Conservation (phyloP, 2,329 filamentous ascomycete genomes). For the Aspergillus viridinutans region DNA sequence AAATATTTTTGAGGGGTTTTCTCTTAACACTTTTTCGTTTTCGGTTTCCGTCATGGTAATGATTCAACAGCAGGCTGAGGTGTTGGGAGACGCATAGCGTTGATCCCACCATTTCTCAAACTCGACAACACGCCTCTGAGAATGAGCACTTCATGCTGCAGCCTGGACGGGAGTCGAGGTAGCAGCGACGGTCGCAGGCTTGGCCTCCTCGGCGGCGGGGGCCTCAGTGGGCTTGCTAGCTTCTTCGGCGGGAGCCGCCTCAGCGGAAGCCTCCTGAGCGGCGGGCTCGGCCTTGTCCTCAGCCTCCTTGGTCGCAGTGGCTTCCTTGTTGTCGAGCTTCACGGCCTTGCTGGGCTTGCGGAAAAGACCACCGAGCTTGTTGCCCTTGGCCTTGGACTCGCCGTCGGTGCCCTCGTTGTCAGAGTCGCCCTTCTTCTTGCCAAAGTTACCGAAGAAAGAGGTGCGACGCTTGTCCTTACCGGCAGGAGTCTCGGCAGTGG, state of each 20-base stretch:
- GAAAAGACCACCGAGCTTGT: slow-evolving; percentile 46
- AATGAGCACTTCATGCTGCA: slow-evolving; percentile 37
- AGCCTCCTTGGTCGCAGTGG: slow-evolving; percentile 23
- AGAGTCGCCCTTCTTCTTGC: slow-evolving; percentile 48
- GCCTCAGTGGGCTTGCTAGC: slow-evolving; percentile 23
- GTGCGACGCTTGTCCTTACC: slow-evolving; percentile 48
- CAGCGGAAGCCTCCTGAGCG: slow-evolving; percentile 23
- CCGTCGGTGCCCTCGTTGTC: slow-evolving; percentile 46
- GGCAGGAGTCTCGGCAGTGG: slow-evolving; percentile 30
- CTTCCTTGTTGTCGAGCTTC: slow-evolving; percentile 40
- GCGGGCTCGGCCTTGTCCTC: slow-evolving; percentile 30
- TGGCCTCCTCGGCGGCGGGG: slow-evolving; percentile 25
- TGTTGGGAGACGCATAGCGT: slow-evolving; percentile 26
- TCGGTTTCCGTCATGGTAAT: slow-evolving; percentile 1
- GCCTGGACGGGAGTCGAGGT: slow-evolving; percentile 38
- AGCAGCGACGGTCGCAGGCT: slow-evolving; percentile 31
- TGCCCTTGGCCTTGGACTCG: slow-evolving; percentile 41
- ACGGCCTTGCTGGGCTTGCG: slow-evolving; percentile 47
- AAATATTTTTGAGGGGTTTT: slow-evolving; percentile 2
- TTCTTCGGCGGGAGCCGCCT: slow-evolving; percentile 26
- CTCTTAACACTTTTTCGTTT: slow-evolving; percentile 4
- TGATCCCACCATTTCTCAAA: slow-evolving; percentile 42
- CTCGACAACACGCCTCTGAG: slow-evolving; percentile 32
- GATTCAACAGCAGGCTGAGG: slow-evolving; percentile 21
- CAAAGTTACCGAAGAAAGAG: slow-evolving; percentile 53